Evolutionary conservation across 169 alveolate species (phyloP).

Genomic region (Plasmodium vinckei): DNA sequence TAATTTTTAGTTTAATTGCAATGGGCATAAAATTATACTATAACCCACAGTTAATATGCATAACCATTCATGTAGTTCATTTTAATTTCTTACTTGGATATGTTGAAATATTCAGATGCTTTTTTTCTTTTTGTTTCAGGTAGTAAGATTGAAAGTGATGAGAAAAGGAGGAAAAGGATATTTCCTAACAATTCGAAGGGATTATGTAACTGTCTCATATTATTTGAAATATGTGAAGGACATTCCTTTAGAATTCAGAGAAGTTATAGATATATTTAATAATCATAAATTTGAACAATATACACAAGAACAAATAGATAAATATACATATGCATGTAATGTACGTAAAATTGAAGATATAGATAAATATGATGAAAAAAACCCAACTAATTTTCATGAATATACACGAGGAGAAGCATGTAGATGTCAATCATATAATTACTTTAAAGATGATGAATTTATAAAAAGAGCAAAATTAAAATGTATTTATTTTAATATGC

Average conservation of each 20-base stretch:
- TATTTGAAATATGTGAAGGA: slow-evolving; percentile 61
- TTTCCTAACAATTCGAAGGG: slow-evolving; percentile 71
- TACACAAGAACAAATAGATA: slow-evolving; percentile 15
- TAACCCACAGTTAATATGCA: too few species aligned
- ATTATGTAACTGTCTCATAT: slow-evolving; percentile 52
- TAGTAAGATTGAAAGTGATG: slow-evolving; percentile 35
- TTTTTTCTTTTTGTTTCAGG: slow-evolving; percentile 8
- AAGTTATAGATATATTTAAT: slow-evolving; percentile 57
- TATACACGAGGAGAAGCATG: slow-evolving; percentile 67
- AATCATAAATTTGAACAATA: slow-evolving; percentile 40
- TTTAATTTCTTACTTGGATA: background rate
- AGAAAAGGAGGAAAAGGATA: slow-evolving; percentile 69
- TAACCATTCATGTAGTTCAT: background rate
- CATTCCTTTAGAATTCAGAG: slow-evolving; percentile 61
- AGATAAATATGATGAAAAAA: slow-evolving; percentile 25
- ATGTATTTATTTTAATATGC: slow-evolving; percentile 59
- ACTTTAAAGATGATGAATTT: slow-evolving; percentile 35
- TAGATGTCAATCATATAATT: slow-evolving; percentile 46
- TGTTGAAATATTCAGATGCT: background rate
- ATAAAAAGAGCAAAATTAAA: slow-evolving; percentile 62
- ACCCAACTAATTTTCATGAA: slow-evolving; percentile 58
- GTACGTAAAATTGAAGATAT: slow-evolving; percentile 47
- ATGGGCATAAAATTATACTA: too few species aligned
- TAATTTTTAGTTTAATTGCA: background rate
- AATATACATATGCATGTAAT: slow-evolving; percentile 27